Base-by-base conservation (phyloP, 2,329 filamentous ascomycete genomes). In the Venturia asperata region DNA sequence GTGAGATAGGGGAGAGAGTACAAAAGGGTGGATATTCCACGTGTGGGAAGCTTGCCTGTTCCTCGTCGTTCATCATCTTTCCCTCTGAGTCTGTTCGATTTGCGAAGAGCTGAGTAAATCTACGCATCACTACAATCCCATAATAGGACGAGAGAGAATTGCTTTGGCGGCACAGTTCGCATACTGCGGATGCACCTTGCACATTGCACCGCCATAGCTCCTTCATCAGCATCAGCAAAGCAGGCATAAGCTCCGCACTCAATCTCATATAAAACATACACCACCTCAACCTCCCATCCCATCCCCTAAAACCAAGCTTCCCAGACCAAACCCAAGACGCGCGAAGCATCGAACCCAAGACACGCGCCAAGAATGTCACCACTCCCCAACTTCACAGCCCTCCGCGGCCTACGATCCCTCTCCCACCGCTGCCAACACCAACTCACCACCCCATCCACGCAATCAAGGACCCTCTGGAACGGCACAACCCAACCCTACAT, bases 401-500 rank as follows among this genome's bases (percentile, higher is more conserved):
- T 42, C 19, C 37, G 39, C 15, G 39, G 37, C n/a, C n/a, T 45
- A 27, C 37, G 39, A 41, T 27, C n/a, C 21, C 60, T 61, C 15
- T 27, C 60, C 37, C 60, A 24, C 5, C 60, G 42, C 58, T 24
- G 17, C 6, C 15, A 7, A 9, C 21, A 39, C 10, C 37, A 19
- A 42, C 41, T 34, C 3, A 34, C 30, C 30, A 34, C 39, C 9
- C 19, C 60, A 17, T 7, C 60, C 2, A 42, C 19, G 5, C 42
- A 27, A 24, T 13, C 21, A 21, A 42, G 39, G 34, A 9, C 41
- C 9, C 17, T 63, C 15, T 63, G 62, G 62, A 55, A 55, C 34
- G 62, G 62, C 6, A 63, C 62, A 55, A 63, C 62, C 2, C 43
- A 63, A n/a, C 62, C 62, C 24, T 55, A 52, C n/a, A 55, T 49